Evolutionary conservation across 2,329 filamentous ascomycete species (phyloP), one percentile per base, ranked within the genome.

Genomic region (Calonectria fujianensis): DNA sequence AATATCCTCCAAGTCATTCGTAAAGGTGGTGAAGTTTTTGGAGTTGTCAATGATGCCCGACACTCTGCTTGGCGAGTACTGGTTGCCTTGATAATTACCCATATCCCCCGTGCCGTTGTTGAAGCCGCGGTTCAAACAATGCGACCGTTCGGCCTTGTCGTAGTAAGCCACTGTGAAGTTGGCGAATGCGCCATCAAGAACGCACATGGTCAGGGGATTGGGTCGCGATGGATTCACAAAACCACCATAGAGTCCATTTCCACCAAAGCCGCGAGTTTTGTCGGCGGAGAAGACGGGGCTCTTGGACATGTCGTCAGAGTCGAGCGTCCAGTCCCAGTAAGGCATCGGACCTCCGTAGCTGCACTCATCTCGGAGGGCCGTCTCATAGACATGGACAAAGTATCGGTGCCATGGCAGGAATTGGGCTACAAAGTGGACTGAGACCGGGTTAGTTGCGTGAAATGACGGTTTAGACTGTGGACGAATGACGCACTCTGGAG

Each of bases 321-420:
- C 57, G 14, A 63, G 57, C 4, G 57, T 63, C 57, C 57, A 63
- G 57, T 63, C 57, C 57, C 57, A 63, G 24, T 63, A 63, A 5
- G 57, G 24, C 57, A 63, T 63, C 57, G 57, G 37, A 2, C 57
- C 57, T 16, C n/a, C 14, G 20, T 63, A 63, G 37, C 27, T 29
- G 35, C 57, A 63, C 16, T 63, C 57, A 20, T 41, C 57, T 37
- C 57, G 57, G 10, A 63, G 57, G 57, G 57, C 57, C 2, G 57
- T 63, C 27, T 63, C 57, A 13, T 63, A 63, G 9, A 63, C 5
- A 37, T 63, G 57, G 8, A 63, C 57, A 63, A 63, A 63, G 16
- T 41, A 63, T 41, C 57, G 57, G 7, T 63, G 57, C 57, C 57
- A 63, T 11, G 57, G 57, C 2, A 63, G 57, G 27, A 63, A 63